Percentiles rank a stretch among this genome's conserved stretches.
These are phyloP conservation scores for Boletus coccyginus DNA, from an alignment of 768 basidiomycete species.

Conservation along the genomic window DNA sequence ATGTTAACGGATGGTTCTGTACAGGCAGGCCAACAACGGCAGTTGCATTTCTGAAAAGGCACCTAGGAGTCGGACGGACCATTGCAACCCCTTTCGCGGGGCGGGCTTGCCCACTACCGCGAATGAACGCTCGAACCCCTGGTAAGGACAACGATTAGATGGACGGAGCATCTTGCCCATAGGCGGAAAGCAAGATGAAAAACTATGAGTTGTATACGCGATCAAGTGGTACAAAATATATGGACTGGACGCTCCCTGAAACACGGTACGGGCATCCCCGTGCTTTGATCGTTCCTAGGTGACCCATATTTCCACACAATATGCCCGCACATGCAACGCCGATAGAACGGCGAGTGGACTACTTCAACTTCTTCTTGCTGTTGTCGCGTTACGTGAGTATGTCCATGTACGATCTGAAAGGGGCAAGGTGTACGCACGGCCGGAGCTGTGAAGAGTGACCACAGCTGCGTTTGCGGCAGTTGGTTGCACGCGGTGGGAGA, in stretches of 20 bases:
- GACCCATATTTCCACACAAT: conserved; percentile 10
- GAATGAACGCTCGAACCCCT: neutral
- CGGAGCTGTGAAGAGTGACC: conserved; percentile 90
- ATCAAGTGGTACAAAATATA: conserved; percentile 21
- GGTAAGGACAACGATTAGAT: too few relatives aligned
- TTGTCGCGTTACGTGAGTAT: neutral
- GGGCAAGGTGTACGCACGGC: conserved; percentile 55
- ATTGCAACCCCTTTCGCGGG: neutral
- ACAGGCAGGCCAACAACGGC: neutral
- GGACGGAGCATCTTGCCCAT: neutral
- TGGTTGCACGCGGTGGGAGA: conserved; percentile 98
- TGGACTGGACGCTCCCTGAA: conserved; percentile 1
- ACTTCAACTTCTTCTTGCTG: conserved; percentile 97
- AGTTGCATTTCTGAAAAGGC: neutral
- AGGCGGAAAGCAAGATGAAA: neutral
- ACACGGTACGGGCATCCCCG: neutral
- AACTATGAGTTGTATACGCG: conserved; percentile 20
- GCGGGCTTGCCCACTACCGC: neutral
- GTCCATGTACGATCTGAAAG: neutral
- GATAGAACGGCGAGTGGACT: conserved; percentile 35
- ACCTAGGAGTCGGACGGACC: neutral
- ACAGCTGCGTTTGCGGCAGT: conserved; percentile 95
- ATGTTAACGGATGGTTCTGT: neutral
- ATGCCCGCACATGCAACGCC: conserved; percentile 1
- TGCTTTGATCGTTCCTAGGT: conserved; percentile 8